These are phyloP conservation scores for Didymella pinodella DNA, from an alignment of 2,329 filamentous ascomycete genomes.

Conservation along the genomic window DNA sequence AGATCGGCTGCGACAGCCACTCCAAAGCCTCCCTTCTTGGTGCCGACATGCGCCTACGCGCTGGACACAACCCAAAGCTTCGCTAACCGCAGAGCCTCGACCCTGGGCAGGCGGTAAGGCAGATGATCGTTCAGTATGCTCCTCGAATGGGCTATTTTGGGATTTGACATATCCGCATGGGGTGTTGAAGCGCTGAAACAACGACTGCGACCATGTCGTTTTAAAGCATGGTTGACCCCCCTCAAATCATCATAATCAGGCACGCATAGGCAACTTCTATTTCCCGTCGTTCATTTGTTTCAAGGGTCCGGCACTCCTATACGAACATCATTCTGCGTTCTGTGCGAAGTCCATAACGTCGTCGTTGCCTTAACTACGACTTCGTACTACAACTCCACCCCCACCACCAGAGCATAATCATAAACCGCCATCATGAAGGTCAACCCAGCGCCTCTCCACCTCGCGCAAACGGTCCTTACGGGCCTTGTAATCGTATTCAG, in stretches of 20 bases:
- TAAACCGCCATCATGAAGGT: conserved; percentile 41
- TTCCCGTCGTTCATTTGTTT: conserved; percentile 34
- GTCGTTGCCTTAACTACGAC: background rate
- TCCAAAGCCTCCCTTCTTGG: conserved; percentile 3
- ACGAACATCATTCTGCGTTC: background rate
- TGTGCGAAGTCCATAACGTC: conserved; percentile 6
- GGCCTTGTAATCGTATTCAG: conserved; percentile 51
- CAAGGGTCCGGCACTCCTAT: conserved; percentile 38
- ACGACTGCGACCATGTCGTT: conserved; percentile 41
- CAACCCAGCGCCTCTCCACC: conserved; percentile 49
- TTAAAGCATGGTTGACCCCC: conserved; percentile 44
- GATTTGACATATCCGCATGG: conserved; percentile 16
- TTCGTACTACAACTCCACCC: background rate
- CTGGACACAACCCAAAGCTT: conserved; percentile 26
- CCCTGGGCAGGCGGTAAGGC: conserved; percentile 32
- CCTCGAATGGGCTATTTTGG: conserved; percentile 29
- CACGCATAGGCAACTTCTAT: conserved; percentile 24
- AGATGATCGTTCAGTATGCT: conserved; percentile 28
- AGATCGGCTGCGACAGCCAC: conserved; percentile 5
- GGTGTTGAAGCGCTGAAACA: conserved; percentile 36
- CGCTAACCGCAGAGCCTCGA: conserved; percentile 14
- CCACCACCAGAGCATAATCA: background rate
- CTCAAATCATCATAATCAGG: conserved; percentile 32
- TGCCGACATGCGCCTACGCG: conserved; percentile 37
- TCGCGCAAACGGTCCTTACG: conserved; percentile 46